A percentile compares a stretch with the other conserved stretches of the same genome.
These are phyloP conservation scores for Tremellales sp. DNA, from an alignment of 1,284 basidiomycete genomes.

Conservation along the genomic window DNA sequence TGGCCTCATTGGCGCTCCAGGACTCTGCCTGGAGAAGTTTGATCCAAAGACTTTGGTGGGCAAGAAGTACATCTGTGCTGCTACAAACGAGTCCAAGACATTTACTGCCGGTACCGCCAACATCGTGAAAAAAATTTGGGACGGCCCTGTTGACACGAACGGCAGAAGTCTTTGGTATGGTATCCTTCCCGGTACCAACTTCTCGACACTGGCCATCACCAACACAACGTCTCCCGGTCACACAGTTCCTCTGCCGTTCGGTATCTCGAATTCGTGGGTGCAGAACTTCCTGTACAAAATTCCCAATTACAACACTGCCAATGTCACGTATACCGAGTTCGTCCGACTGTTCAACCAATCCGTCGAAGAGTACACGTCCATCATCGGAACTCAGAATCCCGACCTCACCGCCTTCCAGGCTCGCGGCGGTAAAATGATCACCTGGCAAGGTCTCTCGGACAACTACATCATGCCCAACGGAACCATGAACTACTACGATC, in stretches of 20 bases:
- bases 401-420: constrained; percentile 20
- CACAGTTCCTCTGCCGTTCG: too few species aligned
- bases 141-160: constrained; percentile 5
- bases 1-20: constrained; percentile 12
- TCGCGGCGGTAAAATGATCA: constrained; percentile 24
- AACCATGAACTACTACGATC: neutral
- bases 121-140: constrained; percentile 5
- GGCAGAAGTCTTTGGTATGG: constrained; percentile 5
- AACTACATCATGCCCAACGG: constrained; percentile 2
- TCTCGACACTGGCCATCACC: too few species aligned
- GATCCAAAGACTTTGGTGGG: constrained; percentile 2
- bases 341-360: too few species aligned
- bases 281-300: too few species aligned
- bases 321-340: too few species aligned
- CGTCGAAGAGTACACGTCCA: too few species aligned
- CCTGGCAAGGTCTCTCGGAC: constrained; percentile 27
- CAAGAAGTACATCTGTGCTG: constrained; percentile 3
- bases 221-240: too few species aligned
- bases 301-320: too few species aligned
- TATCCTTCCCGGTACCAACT: constrained; percentile 1
- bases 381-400: too few species aligned
- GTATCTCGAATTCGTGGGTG: too few species aligned
- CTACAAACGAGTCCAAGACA: neutral
- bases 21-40: constrained; percentile 11
- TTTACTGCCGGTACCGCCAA: constrained; percentile 3